These are phyloP conservation scores for Chaetoceros muelleri DNA, from an alignment of 108 stramenopile species.

Conservation along the genomic window DNA sequence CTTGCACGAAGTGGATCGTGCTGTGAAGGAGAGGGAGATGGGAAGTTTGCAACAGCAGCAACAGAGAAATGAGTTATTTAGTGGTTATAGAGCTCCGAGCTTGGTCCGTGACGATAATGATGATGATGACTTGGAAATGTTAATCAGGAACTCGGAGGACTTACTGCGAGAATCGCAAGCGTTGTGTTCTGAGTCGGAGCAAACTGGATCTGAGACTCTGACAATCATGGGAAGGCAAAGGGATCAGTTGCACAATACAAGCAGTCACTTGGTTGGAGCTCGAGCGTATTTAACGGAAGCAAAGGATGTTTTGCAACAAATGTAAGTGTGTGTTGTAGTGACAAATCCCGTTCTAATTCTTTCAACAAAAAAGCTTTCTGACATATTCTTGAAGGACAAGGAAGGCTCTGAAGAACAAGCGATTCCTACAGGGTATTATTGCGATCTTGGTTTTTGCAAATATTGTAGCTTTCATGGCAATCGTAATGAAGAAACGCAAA, in stretches of 20 bases:
- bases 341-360: background rate
- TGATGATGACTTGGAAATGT: slow-evolving; percentile 28
- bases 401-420: slow-evolving; percentile 47
- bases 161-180: slow-evolving; percentile 60
- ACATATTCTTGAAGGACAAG: slow-evolving; percentile 19
- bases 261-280: slow-evolving; percentile 28
- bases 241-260: slow-evolving; percentile 58
- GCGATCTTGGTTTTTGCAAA: slow-evolving; percentile 42
- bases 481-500: background rate
- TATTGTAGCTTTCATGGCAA: slow-evolving; percentile 5
- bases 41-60: slow-evolving; percentile 2
- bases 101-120: slow-evolving; percentile 10
- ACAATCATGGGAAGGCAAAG: slow-evolving; percentile 60
- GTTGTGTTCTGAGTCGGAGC: slow-evolving; percentile 61
- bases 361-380: background rate
- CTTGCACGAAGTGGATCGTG: slow-evolving; percentile 40
- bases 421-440: slow-evolving; percentile 47
- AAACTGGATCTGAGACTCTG: slow-evolving; percentile 50
- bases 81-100: slow-evolving; percentile 24
- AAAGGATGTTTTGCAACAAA: slow-evolving; percentile 40
- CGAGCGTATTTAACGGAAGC: slow-evolving; percentile 41
- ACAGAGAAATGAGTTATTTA: slow-evolving; percentile 18
- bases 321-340: slow-evolving; percentile 15
- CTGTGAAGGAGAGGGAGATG: slow-evolving; percentile 8
- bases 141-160: slow-evolving; percentile 52